These are phyloP conservation scores for Tranzscheliella williamsii DNA, from an alignment of 1,284 basidiomycete species.

Conservation along the genomic window DNA sequence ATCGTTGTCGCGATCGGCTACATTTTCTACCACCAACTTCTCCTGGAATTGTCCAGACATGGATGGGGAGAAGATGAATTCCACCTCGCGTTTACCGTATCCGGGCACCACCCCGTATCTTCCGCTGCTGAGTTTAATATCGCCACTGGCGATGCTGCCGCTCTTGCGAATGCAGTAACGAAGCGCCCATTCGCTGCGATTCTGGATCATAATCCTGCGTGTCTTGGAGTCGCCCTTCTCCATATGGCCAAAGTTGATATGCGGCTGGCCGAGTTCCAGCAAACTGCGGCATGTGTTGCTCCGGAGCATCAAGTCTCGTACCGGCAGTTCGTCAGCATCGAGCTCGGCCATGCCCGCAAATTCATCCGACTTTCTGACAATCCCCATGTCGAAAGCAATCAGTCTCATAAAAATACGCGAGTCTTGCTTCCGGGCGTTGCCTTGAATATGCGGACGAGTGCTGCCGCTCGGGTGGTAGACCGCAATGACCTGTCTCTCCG, in stretches of 20 bases:
- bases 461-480: conserved; percentile 64
- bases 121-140: conserved; percentile 64
- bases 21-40: conserved; percentile 64
- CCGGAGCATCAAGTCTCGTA: conserved; percentile 64
- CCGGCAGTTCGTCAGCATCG: conserved; percentile 62
- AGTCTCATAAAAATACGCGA: conserved; percentile 64
- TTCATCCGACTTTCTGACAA: conserved; percentile 37
- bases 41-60: conserved; percentile 64
- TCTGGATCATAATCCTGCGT: conserved; percentile 65
- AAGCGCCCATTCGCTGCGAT: conserved; percentile 63
- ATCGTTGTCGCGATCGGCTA: conserved; percentile 64
- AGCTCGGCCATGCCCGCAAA: conserved; percentile 54
- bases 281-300: conserved; percentile 63
- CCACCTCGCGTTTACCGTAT: conserved; percentile 65
- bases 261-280: conserved; percentile 65
- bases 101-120: conserved; percentile 65
- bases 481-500: conserved; percentile 62
- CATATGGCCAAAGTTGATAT: conserved; percentile 66
- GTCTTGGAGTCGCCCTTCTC: conserved; percentile 65
- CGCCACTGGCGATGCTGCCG: conserved; percentile 65
- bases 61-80: conserved; percentile 62
- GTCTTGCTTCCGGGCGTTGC: conserved; percentile 64
- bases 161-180: conserved; percentile 65
- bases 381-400: conserved; percentile 62
- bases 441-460: conserved; percentile 63